Evolutionary conservation across 2,329 filamentous ascomycete genomes (phyloP), one percentile per base, ranked within the genome.

Genomic region (Fusarium chlamydosporum): DNA sequence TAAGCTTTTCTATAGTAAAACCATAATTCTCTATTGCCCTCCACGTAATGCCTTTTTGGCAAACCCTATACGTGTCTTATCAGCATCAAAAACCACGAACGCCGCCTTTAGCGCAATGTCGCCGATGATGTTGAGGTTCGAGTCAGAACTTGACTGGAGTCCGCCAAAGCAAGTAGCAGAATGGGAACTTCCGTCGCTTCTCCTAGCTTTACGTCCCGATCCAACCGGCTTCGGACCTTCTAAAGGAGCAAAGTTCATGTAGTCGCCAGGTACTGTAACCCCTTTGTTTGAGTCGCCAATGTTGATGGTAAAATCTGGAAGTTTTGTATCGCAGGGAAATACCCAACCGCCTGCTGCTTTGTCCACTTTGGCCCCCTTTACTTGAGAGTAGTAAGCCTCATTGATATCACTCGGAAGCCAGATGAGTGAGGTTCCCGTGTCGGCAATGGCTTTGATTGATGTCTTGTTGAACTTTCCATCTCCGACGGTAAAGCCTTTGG

Each of bases 361-460:
- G 62, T 82, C 77, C 26, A 82, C 71, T 31, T 70, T 59, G 2
- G 85, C 83, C 18, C 82, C 83, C 1, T 74, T 63, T 11, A 87
- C 78, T 29, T 83, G 76, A 20, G 77, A 70, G 73, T 86, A 87
- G 75, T 87, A 87, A 10, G 75, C 80, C 12, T 83, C 69, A 43
- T 83, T 82, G 46, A 89, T 81, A 27, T 79, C 75, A 38, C 83
- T 77, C 73, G 88, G 86, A 61, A 88, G 84, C 53, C 91, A 82
- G 57, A 91, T 80, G 58, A 91, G 84, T 1, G 88, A 89, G n/a
- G 89, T 91, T 60, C 89, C 89, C 4, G 85, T 86, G 78, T 89
- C 87, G 23, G 83, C 81, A 55, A 87, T 84, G 27, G 82, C 81
- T 71, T 80, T 80, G 16, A 82, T 56, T 3, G 71, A 20, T 1